Conservation (phyloP, 164 flowering plant genomes). For the Macadamia tetraphylla region DNA sequence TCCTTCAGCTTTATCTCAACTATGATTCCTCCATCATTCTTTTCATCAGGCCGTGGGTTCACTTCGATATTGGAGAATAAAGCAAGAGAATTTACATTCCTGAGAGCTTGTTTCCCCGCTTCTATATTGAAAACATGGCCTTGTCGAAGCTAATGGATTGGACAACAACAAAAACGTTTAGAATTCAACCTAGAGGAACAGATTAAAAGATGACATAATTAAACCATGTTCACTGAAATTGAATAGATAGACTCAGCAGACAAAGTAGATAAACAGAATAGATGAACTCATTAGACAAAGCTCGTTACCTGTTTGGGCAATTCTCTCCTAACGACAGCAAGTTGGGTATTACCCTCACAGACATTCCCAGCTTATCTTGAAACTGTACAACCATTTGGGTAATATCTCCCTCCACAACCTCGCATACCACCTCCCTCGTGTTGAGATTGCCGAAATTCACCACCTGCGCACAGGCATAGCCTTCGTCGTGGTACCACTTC, state of each 20-base stretch:
- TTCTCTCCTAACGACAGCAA: slow-evolving; percentile 67
- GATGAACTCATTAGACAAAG: not conserved
- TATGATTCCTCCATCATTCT: slow-evolving; percentile 92
- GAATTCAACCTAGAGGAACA: too few relatives aligned
- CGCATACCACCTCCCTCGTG: slow-evolving; percentile 94
- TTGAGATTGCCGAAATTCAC: slow-evolving; percentile 97
- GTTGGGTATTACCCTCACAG: slow-evolving; percentile 78
- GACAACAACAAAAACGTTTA: not conserved
- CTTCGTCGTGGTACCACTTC: slow-evolving; percentile 97
- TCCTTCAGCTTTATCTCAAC: slow-evolving; percentile 98
- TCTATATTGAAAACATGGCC: slow-evolving; percentile 90
- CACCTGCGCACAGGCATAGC: slow-evolving; percentile 94
- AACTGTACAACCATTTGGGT: slow-evolving; percentile 75
- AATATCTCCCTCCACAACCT: slow-evolving; percentile 97
- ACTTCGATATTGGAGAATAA: slow-evolving; percentile 97
- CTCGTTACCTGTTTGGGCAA: slow-evolving; percentile 70
- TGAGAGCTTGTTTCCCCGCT: slow-evolving; percentile 93
- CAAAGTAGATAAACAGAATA: too few relatives aligned
- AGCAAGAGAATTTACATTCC: slow-evolving; percentile 78
- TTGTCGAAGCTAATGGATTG: slow-evolving; percentile 59
- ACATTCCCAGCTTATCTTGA: slow-evolving; percentile 97
- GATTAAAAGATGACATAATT: not conserved
- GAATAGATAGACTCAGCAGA: not conserved
- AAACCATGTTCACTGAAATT: not conserved
- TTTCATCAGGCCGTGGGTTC: slow-evolving; percentile 93